A percentile compares a stretch with the other conserved stretches of the same genome.
These are phyloP conservation scores for Mycosphaerella arachidis DNA, from an alignment of 2,329 filamentous ascomycete genomes.

Conservation along the genomic window DNA sequence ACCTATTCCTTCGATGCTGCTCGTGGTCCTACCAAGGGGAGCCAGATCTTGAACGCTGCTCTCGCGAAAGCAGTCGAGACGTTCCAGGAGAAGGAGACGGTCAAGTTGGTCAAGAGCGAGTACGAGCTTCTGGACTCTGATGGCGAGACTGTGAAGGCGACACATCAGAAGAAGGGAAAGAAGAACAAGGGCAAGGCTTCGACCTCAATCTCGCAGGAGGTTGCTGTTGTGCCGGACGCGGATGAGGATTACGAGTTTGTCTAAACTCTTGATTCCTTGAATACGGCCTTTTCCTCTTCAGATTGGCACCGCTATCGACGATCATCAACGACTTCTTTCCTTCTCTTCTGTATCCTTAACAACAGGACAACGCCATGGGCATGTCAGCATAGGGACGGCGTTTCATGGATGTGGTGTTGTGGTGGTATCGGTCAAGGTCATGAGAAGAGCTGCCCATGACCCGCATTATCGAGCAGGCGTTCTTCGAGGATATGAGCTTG, in stretches of 20 bases:
- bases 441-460: constrained; percentile 22
- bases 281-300: constrained; percentile 1
- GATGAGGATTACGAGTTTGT: constrained; percentile 36
- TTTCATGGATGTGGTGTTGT: constrained; percentile 15
- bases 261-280: constrained; percentile 11
- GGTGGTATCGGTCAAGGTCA: constrained; percentile 21
- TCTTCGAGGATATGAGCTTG: constrained; percentile 28
- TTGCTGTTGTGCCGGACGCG: constrained; percentile 23
- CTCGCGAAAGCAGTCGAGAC: constrained; percentile 55
- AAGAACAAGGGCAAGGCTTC: constrained; percentile 34
- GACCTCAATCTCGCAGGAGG: constrained; percentile 8
- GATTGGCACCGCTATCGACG: too few species aligned
- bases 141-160: constrained; percentile 29
- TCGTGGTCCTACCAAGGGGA: constrained; percentile 48
- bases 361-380: not conserved
- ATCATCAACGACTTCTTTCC: too few species aligned
- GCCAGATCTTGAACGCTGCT: constrained; percentile 54
- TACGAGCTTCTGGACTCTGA: constrained; percentile 51
- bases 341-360: not conserved
- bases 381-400: constrained; percentile 14
- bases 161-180: constrained; percentile 30
- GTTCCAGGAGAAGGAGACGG: constrained; percentile 57
- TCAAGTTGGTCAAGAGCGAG: constrained; percentile 57
- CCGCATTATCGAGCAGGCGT: constrained; percentile 9
- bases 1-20: constrained; percentile 53